These are phyloP conservation scores for Pseudogymnoascus sp. DNA, from an alignment of 2,329 filamentous ascomycete genomes.

Conservation along the genomic window DNA sequence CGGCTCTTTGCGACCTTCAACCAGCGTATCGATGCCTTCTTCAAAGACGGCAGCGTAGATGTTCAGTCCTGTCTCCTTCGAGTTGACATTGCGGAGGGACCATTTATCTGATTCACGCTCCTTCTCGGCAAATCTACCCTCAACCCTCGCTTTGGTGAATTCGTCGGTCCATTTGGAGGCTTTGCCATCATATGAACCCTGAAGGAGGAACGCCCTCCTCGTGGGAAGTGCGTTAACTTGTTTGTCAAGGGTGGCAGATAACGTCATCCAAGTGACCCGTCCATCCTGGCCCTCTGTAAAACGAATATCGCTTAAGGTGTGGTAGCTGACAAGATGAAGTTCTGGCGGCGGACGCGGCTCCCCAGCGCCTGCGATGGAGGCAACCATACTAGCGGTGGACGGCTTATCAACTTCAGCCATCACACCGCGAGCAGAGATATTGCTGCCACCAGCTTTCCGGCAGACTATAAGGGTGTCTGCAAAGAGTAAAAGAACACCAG, in stretches of 20 bases:
- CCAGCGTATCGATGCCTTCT: conserved; percentile 52
- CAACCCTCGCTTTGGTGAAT: conserved; percentile 74
- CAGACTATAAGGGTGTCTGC: conserved; percentile 72
- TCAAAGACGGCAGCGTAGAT: conserved; percentile 64
- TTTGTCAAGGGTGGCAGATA: conserved; percentile 41
- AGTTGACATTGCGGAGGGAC: conserved; percentile 64
- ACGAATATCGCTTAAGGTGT: conserved; percentile 59
- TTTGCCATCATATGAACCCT: conserved; percentile 69
- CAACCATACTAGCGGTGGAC: conserved; percentile 52
- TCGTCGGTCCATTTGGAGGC: conserved; percentile 74
- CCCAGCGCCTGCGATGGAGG: conserved; percentile 54
- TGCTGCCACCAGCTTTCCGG: conserved; percentile 56
- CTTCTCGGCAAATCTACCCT: conserved; percentile 72
- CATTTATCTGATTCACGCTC: conserved; percentile 75
- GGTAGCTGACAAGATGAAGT: conserved; percentile 65
- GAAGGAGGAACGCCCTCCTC: conserved; percentile 60
- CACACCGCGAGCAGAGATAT: conserved; percentile 64
- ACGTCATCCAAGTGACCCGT: conserved; percentile 58
- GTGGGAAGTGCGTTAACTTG: conserved; percentile 42
- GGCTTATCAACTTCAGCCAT: conserved; percentile 80
- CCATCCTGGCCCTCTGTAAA: conserved; percentile 64
- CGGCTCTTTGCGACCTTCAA: conserved; percentile 57
- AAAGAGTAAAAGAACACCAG: conserved; percentile 75
- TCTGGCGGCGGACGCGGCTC: conserved; percentile 54
- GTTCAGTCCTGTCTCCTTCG: conserved; percentile 50